A percentile compares a stretch with the other conserved stretches of the same genome.
Evolutionary conservation across 352 stramenopile genomes (phyloP).

Genomic region (Phytophthora sp.): DNA sequence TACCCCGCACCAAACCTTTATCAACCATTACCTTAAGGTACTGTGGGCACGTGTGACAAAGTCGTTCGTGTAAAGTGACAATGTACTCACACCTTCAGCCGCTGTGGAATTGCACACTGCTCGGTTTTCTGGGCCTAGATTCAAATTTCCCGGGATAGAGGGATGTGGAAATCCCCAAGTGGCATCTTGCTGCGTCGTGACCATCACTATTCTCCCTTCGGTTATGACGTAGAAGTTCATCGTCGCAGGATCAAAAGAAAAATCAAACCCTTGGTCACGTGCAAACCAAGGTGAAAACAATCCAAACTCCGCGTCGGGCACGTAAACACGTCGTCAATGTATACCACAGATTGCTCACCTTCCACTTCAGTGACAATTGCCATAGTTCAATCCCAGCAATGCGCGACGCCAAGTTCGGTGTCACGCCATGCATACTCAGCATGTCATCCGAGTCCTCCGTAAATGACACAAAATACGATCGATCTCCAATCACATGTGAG

Average conservation of each 20-base stretch:
- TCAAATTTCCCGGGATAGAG: background rate
- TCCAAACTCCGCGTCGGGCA: background rate
- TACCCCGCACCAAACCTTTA: background rate
- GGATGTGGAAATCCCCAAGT: background rate
- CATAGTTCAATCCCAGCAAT: slow-evolving; percentile 2
- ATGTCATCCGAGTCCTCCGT: background rate
- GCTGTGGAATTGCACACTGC: background rate
- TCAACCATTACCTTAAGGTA: slow-evolving; percentile 1
- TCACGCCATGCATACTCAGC: too few relatives aligned
- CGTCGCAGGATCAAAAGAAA: background rate
- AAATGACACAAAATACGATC: background rate
- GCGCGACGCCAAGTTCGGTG: background rate
- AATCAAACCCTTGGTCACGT: slow-evolving; percentile 4
- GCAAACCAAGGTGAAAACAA: slow-evolving; percentile 5
- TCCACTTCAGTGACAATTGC: background rate
- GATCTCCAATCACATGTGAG: background rate
- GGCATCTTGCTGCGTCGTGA: background rate
- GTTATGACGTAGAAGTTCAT: background rate
- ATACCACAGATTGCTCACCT: background rate
- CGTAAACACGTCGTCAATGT: slow-evolving; percentile 4
- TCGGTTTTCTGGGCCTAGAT: background rate
- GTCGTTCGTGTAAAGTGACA: background rate
- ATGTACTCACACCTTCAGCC: background rate
- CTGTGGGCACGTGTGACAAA: background rate
- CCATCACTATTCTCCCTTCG: background rate